These are phyloP conservation scores for Asterella californica DNA, from an alignment of 225 moss, liverwort and hornwort species.

Conservation along the genomic window DNA sequence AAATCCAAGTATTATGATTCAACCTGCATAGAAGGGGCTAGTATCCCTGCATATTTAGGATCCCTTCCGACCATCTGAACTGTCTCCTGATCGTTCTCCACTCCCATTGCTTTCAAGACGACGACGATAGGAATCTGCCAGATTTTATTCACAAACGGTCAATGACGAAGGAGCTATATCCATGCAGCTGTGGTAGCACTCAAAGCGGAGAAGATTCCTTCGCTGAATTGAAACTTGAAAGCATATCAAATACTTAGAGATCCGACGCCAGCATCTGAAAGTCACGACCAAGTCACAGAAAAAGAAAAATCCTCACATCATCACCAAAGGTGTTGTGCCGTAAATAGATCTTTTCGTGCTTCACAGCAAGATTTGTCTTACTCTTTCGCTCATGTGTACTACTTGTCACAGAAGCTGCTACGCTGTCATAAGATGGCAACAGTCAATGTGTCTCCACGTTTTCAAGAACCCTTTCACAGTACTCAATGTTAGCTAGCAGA, in stretches of 20 bases:
- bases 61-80: slow-evolving; percentile 99
- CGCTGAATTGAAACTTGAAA: neutral
- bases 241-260: neutral
- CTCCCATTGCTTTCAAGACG: slow-evolving; percentile 96
- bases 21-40: slow-evolving; percentile 96
- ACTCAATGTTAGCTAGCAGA: neutral
- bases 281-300: too few relatives aligned
- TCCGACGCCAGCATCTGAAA: neutral
- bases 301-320: slow-evolving; percentile 53
- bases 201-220: neutral
- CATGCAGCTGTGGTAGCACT: neutral
- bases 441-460: neutral
- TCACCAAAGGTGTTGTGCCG: slow-evolving; percentile 93
- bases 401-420: slow-evolving; percentile 95
- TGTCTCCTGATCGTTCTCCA: slow-evolving; percentile 94
- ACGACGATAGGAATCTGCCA: slow-evolving; percentile 87
- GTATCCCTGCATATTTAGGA: slow-evolving; percentile 91
- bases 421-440: slow-evolving; percentile 44
- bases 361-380: slow-evolving; percentile 95
- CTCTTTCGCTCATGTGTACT: slow-evolving; percentile 99
- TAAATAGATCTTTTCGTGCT: slow-evolving; percentile 54
- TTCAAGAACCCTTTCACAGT: neutral
- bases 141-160: neutral
- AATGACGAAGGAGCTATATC: neutral
- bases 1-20: neutral